phyloP scores from a whole-genome alignment of 495 filamentous ascomycete genomes.

The Aspergillus mulundensis region DNA sequence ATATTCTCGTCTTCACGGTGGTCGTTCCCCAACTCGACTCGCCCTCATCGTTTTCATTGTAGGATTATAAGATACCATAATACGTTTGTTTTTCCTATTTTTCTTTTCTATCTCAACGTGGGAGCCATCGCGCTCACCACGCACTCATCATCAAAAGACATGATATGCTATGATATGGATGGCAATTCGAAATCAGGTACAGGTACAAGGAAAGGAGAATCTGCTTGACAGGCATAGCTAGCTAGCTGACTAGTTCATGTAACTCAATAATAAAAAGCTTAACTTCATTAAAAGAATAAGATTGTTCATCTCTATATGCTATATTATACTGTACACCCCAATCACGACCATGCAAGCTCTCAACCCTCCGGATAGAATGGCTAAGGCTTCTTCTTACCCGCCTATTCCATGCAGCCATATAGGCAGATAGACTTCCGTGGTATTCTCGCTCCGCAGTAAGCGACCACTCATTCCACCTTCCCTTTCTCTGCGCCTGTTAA shows the following conservation, averaged over 20 bases:
- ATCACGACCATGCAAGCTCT: no score
- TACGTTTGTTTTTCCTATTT: not conserved
- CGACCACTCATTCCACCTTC: no score
- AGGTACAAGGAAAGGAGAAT: not conserved
- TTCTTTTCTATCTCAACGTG: not conserved
- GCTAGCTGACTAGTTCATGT: not conserved
- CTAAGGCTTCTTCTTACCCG: no score
- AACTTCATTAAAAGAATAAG: not conserved
- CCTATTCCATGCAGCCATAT: no score
- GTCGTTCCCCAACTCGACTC: not conserved
- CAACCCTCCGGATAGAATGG: no score
- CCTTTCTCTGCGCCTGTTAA: not conserved
- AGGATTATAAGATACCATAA: conserved; percentile 13
- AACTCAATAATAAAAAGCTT: not conserved
- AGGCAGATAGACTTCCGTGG: no score
- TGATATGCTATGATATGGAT: not conserved
- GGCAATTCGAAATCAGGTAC: not conserved
- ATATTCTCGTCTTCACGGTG: not conserved
- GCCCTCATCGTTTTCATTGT: conserved; percentile 4
- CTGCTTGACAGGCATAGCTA: not conserved
- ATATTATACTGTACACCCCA: no score
- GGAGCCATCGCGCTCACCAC: not conserved
- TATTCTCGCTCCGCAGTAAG: no score
- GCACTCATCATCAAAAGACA: not conserved
- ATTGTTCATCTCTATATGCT: not conserved